Base-by-base conservation (phyloP, 1,284 basidiomycete species). In the Sparassis latifolia region DNA sequence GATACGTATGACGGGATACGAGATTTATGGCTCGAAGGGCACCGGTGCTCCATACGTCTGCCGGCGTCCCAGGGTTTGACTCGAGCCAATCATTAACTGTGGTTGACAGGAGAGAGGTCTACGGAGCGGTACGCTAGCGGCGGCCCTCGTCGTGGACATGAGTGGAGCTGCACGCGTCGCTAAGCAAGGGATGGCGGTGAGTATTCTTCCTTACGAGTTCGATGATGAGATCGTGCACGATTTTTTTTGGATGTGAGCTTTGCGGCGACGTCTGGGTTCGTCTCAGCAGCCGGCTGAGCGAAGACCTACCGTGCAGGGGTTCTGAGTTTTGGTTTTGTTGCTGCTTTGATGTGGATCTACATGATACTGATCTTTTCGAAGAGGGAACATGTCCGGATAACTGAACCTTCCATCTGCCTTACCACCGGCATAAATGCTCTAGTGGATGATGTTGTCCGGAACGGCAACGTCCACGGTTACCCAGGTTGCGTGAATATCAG, bases 11-110 rank as follows among this genome's bases (percentile, higher is more conserved):
- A 96, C 92, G 4, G 95, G 91, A 3, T 97, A 99, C 78, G 99
- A 99, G 74, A 71, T 99, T 12, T 99, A 99, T 69, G 97, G 97
- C 2, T 97, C 97, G 4, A 99, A 99, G 72, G 97, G 97, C 12
- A 72, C 99, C 44, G 97, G 97, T 37, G 96, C 92, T 3, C 88
- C 89, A 20, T 99, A 98, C 70, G 93, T 99, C 46, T 82, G 97
- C 51, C 75, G 97, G 60, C 75, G 95, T 58, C 97, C 97, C 2
- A 79, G 97, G 58, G 97, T 99, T 42, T 80, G 97, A 53, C 72
- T 99, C 59, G 97, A 99, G 68, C 96, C 97, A 1, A 87, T 99
- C 61, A 78, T 99, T 55, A 94, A 83, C 59, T 97, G 97, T 53
- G 97, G 97, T 64, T 97, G 97, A 4, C 97, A 99, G 72, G 97